A percentile compares a stretch with the other conserved stretches of the same genome.
These are phyloP conservation scores for Thelonectria olida DNA, from an alignment of 2,329 filamentous ascomycete species.

Conservation along the genomic window DNA sequence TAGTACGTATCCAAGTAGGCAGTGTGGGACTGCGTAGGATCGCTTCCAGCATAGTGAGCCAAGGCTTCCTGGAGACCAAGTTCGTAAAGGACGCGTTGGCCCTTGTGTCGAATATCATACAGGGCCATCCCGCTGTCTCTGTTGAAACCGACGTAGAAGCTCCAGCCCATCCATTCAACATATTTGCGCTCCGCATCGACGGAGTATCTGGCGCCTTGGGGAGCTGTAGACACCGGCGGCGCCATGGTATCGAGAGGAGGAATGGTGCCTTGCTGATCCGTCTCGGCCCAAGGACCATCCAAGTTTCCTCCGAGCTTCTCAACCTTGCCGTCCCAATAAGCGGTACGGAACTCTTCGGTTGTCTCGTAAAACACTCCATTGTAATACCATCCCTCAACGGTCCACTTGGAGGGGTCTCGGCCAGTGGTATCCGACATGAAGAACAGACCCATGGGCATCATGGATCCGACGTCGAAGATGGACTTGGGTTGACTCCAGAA, in stretches of 20 bases:
- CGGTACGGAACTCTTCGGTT: constrained; percentile 11
- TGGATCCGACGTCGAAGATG: constrained; percentile 16
- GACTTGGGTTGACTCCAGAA: constrained; percentile 15
- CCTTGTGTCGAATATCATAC: constrained; percentile 63
- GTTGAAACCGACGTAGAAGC: constrained; percentile 61
- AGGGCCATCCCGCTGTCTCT: constrained; percentile 59
- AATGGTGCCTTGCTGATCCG: constrained; percentile 13
- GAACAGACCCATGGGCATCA: constrained; percentile 20
- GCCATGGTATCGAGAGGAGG: constrained; percentile 19
- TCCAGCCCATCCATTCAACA: constrained; percentile 21
- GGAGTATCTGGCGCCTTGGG: constrained; percentile 10
- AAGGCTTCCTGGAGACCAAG: constrained; percentile 64
- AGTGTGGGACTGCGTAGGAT: constrained; percentile 56
- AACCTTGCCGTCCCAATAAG: constrained; percentile 15
- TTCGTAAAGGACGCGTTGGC: constrained; percentile 65
- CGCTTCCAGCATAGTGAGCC: constrained; percentile 59
- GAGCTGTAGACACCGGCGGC: not conserved
- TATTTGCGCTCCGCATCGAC: constrained; percentile 15
- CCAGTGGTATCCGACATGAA: constrained; percentile 18
- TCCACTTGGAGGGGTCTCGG: constrained; percentile 13
- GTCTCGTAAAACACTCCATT: constrained; percentile 17
- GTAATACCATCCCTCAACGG: constrained; percentile 16
- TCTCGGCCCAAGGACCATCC: constrained; percentile 14
- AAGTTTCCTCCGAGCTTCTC: constrained; percentile 17
- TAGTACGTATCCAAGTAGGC: constrained; percentile 59